Percentiles rank a stretch among this genome's conserved stretches.
Conservation (phyloP, 2,329 filamentous ascomycete species). For the Colletotrichum graminicola region DNA sequence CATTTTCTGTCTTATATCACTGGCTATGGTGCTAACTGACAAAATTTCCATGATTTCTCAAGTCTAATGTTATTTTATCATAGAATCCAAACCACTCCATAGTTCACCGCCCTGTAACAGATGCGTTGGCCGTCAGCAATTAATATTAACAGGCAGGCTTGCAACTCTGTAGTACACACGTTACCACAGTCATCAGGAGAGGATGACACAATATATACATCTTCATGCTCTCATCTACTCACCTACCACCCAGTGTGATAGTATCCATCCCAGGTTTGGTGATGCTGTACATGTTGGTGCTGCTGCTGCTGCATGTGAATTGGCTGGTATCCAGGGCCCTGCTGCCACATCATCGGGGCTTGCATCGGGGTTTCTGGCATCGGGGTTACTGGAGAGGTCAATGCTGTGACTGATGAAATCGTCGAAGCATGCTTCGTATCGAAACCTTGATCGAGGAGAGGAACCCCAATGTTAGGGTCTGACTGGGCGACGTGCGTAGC, state of each 20-base stretch:
- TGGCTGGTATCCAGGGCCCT: constrained; percentile 13
- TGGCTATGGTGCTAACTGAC: constrained; percentile 48
- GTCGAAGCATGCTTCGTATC: constrained; percentile 15
- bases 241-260: constrained; percentile 13
- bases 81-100: neutral
- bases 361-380: neutral
- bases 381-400: neutral
- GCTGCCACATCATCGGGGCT: neutral
- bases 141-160: neutral
- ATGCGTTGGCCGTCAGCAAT: no score
- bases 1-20: constrained; percentile 51
- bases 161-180: no score
- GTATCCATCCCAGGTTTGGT: constrained; percentile 18
- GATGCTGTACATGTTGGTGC: constrained; percentile 2
- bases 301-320: constrained; percentile 12
- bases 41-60: rapidly evolving
- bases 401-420: neutral
- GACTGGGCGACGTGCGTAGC: constrained; percentile 16
- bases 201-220: neutral
- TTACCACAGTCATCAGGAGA: no score
- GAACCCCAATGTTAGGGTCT: constrained; percentile 19
- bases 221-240: neutral
- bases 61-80: rapidly evolving
- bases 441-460: constrained; percentile 28
- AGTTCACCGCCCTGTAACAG: neutral